These are phyloP conservation scores for Penicillium psychrofluorescens DNA, from an alignment of 495 filamentous ascomycete genomes.

Conservation along the genomic window DNA sequence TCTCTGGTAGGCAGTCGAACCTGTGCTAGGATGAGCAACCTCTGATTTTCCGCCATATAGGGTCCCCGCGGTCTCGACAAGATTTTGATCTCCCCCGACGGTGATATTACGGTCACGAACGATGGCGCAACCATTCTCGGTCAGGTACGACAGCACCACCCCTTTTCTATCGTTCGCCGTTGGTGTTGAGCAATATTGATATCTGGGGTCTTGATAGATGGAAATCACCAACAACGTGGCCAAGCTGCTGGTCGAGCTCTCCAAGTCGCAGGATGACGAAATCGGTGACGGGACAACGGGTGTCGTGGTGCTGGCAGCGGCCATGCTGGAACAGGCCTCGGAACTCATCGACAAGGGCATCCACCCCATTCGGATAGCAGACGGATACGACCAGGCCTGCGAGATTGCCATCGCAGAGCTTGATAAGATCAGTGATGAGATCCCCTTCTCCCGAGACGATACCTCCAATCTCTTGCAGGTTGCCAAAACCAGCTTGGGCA, in stretches of 20 bases:
- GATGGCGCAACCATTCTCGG: conserved; percentile 95
- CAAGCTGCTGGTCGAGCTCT: conserved; percentile 94
- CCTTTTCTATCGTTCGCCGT: background rate
- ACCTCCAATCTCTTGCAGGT: conserved; percentile 84
- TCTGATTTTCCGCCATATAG: conserved; percentile 30
- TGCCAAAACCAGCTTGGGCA: conserved; percentile 91
- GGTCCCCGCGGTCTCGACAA: conserved; percentile 97
- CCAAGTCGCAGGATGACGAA: conserved; percentile 97
- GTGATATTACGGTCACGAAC: conserved; percentile 98
- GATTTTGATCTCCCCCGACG: conserved; percentile 97
- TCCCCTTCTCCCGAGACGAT: conserved; percentile 72
- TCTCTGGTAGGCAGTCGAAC: conserved; percentile 53
- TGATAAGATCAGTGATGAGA: conserved; percentile 84
- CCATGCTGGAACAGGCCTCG: conserved; percentile 92
- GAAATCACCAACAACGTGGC: conserved; percentile 98
- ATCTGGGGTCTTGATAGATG: conserved; percentile 51
- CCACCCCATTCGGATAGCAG: conserved; percentile 95
- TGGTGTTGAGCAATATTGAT: conserved; percentile 11
- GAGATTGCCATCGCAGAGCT: conserved; percentile 91
- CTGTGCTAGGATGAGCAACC: background rate
- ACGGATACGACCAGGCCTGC: conserved; percentile 95
- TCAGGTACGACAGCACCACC: conserved; percentile 48
- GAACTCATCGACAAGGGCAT: conserved; percentile 99
- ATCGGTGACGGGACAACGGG: conserved; percentile 98
- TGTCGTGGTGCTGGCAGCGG: conserved; percentile 93